Base-by-base conservation (phyloP, 495 filamentous ascomycete species). In the Podospora bellae-mahoneyi region DNA sequence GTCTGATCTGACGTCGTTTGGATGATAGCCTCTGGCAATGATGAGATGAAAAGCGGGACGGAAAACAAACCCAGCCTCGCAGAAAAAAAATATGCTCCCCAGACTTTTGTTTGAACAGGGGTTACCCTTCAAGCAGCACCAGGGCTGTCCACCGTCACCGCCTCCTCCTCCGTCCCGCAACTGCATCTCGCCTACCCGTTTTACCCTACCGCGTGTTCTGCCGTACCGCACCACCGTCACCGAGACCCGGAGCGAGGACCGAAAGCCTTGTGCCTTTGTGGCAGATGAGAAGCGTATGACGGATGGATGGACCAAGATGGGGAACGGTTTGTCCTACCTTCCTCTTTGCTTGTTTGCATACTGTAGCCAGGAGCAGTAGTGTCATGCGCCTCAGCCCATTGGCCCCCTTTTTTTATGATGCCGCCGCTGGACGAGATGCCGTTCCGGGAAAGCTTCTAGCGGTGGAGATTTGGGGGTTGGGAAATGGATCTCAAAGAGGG, bases 391-490 rank as follows among this genome's bases (percentile, higher is more conserved):
- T 30, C 59, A 61, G 16, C 59, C 59, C 26, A 48, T 48, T 32
- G 59, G 59, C 59, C 30, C 30, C 30, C 27, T 26, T 61, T 18
- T 61, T 61, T 61, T 2, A 61, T 61, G 59, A 28, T 23, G 27
- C 20, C 30, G 59, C 20, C 30, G 59, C 26, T 61, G 30, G 59
- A 48, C 39, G 39, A 48, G 39, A 48, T 48, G 39, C 39, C 39
- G 39, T 48, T 67, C 66, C 48, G 60, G 60, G 63, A 39, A 63
- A 56, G 66, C 19, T 59, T 64, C 66, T 64, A 61, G 66, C 60
- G 39, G 54, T 67, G 28, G 27, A 7, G 18, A 23, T 58, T 57
- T 60, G 39, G 39, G 39, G 39, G 39, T 48, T 48, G 39, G 39
- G 39, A 48, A 48, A 48, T 48, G 39, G 39, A 48, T 48, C 39